Percentiles rank a stretch among this genome's conserved stretches.
Conservation (phyloP, 805 yeast species). For the Ogataea nakhonphanomensis region DNA sequence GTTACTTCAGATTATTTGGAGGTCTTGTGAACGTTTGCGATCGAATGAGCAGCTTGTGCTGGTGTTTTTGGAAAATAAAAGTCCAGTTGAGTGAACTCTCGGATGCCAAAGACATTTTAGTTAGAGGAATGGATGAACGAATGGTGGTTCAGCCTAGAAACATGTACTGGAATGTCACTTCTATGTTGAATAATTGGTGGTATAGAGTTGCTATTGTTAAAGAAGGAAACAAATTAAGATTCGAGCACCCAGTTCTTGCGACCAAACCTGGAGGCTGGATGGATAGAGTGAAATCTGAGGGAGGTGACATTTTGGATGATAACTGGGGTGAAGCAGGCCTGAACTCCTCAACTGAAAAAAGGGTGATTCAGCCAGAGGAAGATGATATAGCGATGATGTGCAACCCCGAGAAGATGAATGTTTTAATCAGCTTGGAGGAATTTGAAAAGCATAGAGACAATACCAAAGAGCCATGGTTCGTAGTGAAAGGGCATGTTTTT, state of each 20-base stretch:
- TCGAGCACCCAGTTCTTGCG: constrained; percentile 30
- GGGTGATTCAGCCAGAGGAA: constrained; percentile 16
- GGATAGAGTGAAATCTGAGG: constrained; percentile 33
- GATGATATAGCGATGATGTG: constrained; percentile 30
- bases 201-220: constrained; percentile 30
- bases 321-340: constrained; percentile 32
- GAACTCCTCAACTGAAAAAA: constrained; percentile 4
- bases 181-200: constrained; percentile 39
- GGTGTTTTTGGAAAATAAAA: constrained; percentile 35
- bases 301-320: constrained; percentile 30
- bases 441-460: constrained; percentile 18
- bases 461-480: constrained; percentile 28
- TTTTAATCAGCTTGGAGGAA: constrained; percentile 19
- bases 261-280: constrained; percentile 35
- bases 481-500: constrained; percentile 34
- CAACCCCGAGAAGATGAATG: constrained; percentile 24
- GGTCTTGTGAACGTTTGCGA: constrained; percentile 35
- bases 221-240: constrained; percentile 15
- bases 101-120: constrained; percentile 30
- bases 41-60: constrained; percentile 31
- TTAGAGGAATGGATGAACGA: constrained; percentile 36
- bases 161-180: constrained; percentile 38
- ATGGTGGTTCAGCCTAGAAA: constrained; percentile 36
- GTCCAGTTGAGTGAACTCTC: constrained; percentile 21
- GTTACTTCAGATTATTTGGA: constrained; percentile 30